A percentile compares a stretch with the other conserved stretches of the same genome.
Evolutionary conservation across 331 rosid species (phyloP).

Genomic region (Dryas integrifolia): DNA sequence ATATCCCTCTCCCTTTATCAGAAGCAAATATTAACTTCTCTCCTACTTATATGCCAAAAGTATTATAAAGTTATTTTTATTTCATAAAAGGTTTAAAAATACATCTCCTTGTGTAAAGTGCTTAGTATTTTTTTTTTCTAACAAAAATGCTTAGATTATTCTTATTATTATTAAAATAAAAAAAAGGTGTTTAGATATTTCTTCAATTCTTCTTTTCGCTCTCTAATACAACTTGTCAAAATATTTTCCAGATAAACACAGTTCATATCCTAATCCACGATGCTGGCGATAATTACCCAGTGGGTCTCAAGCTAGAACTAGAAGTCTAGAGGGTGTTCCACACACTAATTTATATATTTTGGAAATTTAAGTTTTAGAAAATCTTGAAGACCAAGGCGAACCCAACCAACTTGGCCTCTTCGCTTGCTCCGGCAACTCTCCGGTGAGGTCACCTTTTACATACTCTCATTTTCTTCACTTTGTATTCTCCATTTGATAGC

Average conservation of each 20-base stretch:
- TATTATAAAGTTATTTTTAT: no score
- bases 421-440: slow-evolving; percentile 13
- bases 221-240: background rate
- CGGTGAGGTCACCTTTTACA: slow-evolving; percentile 16
- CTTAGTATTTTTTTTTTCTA: no score
- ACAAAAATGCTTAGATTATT: no score
- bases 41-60: no score
- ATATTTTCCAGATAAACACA: background rate
- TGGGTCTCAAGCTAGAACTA: background rate
- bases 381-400: slow-evolving; percentile 8
- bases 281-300: background rate
- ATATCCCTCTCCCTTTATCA: no score
- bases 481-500: background rate
- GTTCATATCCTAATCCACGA: background rate
- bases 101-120: no score
- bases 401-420: background rate
- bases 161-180: background rate
- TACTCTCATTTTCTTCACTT: background rate
- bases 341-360: background rate
- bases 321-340: background rate
- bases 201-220: background rate
- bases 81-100: no score
- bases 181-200: background rate
- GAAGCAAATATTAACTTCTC: no score
- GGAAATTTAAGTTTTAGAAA: background rate